phyloP scores from a whole-genome alignment of 2,329 filamentous ascomycete species.

The Neofusicoccum umdonicola region DNA sequence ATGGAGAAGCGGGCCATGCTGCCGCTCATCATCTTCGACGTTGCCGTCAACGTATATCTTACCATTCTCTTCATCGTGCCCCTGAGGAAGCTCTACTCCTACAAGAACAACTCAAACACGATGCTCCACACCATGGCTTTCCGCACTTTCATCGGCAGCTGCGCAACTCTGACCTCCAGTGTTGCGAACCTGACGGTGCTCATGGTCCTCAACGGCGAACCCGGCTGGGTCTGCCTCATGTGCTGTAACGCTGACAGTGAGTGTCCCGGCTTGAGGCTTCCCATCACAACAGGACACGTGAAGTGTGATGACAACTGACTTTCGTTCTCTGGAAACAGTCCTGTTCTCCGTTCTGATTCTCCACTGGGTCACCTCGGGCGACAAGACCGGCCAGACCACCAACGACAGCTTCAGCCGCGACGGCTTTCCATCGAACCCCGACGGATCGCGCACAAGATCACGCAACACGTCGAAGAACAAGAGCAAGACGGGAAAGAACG shows the following conservation, averaged over 20 bases:
- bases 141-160: constrained; percentile 13
- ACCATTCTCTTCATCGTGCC: constrained; percentile 62
- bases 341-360: constrained; percentile 9
- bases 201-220: constrained; percentile 5
- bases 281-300: background rate
- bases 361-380: constrained; percentile 7
- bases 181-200: constrained; percentile 2
- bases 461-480: background rate
- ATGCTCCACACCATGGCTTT: constrained; percentile 3
- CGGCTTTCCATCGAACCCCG: background rate
- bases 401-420: background rate
- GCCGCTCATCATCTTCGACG: constrained; percentile 60
- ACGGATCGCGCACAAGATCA: background rate
- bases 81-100: constrained; percentile 38
- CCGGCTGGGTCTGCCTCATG: constrained; percentile 7
- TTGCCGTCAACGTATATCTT: constrained; percentile 62
- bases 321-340: background rate
- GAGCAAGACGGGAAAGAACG: background rate
- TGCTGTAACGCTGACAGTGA: constrained; percentile 13
- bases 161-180: background rate
- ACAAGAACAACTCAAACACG: background rate
- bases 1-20: constrained; percentile 59
- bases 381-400: background rate
- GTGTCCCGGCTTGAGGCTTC: background rate
- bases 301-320: background rate